Evolutionary conservation across 1,139 yeast species (phyloP).

Genomic region (Pneumocystis sp.): DNA sequence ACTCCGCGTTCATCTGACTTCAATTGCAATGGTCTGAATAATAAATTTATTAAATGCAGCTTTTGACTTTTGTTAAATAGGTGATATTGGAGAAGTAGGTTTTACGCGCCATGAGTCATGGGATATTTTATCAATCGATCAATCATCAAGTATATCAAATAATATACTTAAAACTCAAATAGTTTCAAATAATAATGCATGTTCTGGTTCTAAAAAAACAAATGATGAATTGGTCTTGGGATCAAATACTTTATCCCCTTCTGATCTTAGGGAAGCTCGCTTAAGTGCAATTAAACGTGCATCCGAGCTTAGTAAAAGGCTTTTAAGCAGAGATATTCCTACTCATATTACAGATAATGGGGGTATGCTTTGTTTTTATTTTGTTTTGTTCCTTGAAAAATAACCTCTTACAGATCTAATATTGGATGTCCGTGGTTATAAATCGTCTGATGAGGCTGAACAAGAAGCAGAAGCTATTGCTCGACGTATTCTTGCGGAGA

Average conservation of each 20-base stretch:
- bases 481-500: constrained; percentile 46
- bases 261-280: background rate
- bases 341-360: constrained; percentile 82
- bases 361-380: background rate
- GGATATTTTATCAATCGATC: background rate
- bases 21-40: background rate
- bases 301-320: constrained; percentile 49
- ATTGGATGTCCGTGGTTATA: constrained; percentile 92
- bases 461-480: constrained; percentile 39
- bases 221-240: background rate
- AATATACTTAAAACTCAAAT: background rate
- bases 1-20: background rate
- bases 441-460: constrained; percentile 60
- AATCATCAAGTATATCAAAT: background rate
- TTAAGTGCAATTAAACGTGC: constrained; percentile 43
- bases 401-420: constrained; percentile 40
- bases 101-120: background rate
- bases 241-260: background rate
- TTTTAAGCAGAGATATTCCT: constrained; percentile 64
- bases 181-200: background rate
- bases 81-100: background rate
- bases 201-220: background rate
- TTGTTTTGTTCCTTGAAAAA: background rate
- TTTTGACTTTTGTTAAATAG: background rate
- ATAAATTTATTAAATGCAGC: background rate